phyloP scores from a whole-genome alignment of 352 stramenopile genomes.

The Globisporangium nodosum region DNA sequence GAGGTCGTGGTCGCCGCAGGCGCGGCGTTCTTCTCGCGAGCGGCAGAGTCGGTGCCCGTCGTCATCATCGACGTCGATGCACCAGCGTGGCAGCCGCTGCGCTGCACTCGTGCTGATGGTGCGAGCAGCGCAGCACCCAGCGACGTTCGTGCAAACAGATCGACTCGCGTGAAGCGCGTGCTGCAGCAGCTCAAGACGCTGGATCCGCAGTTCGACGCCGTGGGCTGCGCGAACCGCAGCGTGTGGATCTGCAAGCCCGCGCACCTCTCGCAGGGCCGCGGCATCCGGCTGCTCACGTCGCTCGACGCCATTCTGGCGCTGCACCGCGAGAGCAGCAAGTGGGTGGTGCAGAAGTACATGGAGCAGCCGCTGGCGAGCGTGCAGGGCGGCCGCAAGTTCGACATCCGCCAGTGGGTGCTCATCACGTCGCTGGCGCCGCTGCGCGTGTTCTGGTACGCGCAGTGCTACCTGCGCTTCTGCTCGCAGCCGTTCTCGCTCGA shows the following conservation, averaged over 20 bases:
- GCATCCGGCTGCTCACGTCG: constrained; percentile 47
- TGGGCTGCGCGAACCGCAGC: constrained; percentile 21
- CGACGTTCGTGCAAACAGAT: too few species aligned
- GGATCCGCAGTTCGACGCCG: constrained; percentile 41
- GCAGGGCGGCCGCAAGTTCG: constrained; percentile 64
- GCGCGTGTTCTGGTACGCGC: constrained; percentile 52
- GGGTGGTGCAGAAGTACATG: constrained; percentile 87
- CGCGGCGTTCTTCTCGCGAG: constrained; percentile 8
- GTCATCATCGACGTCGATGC: constrained; percentile 1
- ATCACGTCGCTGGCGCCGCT: constrained; percentile 57
- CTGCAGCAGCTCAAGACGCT: constrained; percentile 18
- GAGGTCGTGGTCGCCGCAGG: neutral
- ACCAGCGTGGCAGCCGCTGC: constrained; percentile 3
- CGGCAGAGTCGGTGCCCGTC: neutral
- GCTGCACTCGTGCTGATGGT: too few species aligned
- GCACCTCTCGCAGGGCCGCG: constrained; percentile 68
- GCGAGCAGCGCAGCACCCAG: too few species aligned
- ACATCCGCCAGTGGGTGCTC: constrained; percentile 84
- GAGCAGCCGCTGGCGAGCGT: constrained; percentile 59
- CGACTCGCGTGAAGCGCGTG: constrained; percentile 7
- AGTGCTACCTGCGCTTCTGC: constrained; percentile 79
- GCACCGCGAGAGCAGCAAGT: constrained; percentile 10
- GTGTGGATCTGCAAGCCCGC: constrained; percentile 82
- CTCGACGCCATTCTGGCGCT: constrained; percentile 26
- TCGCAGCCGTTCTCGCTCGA: constrained; percentile 42